Conservation (phyloP, 257 asterid genomes). For the Salvia hispanica region DNA sequence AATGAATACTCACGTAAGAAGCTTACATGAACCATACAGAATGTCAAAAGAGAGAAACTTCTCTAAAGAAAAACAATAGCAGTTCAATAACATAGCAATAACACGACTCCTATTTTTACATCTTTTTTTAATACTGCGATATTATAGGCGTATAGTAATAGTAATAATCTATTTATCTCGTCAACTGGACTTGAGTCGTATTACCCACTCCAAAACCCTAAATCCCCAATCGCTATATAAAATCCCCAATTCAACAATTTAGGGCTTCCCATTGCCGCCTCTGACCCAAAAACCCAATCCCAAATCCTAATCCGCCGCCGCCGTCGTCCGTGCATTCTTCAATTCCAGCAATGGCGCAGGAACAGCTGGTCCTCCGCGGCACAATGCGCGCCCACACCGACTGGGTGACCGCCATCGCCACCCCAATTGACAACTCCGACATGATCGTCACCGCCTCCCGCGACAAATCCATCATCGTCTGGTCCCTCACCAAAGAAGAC, state of each 20-base stretch:
- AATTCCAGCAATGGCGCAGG: constrained; percentile 53
- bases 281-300: no score
- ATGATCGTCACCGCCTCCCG: constrained; percentile 84
- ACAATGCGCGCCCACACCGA: constrained; percentile 92
- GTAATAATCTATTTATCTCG: no score
- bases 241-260: not conserved
- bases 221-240: not conserved
- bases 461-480: constrained; percentile 81
- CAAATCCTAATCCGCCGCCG: not conserved
- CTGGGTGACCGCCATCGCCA: constrained; percentile 88
- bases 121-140: no score
- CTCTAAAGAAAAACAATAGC: no score
- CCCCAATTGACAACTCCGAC: constrained; percentile 41
- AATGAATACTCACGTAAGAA: no score
- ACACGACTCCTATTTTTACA: no score
- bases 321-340: no score
- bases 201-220: constrained; percentile 31
- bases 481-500: constrained; percentile 76
- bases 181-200: no score
- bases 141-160: no score
- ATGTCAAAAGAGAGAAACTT: no score
- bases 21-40: no score
- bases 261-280: constrained; percentile 34
- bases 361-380: constrained; percentile 76
- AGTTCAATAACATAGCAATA: no score